Evolutionary conservation across 2,329 filamentous ascomycete genomes (phyloP).

Genomic region (Colletotrichum orbiculare): DNA sequence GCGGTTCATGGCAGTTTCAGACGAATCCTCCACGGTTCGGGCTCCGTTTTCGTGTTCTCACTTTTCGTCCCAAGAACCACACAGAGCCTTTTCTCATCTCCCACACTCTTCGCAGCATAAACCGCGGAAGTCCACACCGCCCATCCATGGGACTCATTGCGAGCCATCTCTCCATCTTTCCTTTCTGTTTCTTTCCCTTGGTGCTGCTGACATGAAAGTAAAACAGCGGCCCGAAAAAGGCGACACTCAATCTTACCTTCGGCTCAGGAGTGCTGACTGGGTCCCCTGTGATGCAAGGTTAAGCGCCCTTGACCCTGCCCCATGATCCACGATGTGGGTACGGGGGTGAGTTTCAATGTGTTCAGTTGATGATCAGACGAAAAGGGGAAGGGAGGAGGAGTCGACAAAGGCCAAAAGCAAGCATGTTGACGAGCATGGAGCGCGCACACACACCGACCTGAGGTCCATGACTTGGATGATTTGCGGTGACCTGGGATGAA

Average conservation of each 20-base stretch:
- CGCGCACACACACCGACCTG: too few relatives aligned
- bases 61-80: slow-evolving; percentile 11
- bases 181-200: background rate
- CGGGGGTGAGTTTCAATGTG: slow-evolving; percentile 28
- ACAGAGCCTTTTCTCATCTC: slow-evolving; percentile 18
- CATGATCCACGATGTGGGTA: slow-evolving; percentile 30
- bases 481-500: slow-evolving; percentile 6
- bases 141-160: slow-evolving; percentile 1
- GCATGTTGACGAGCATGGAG: too few relatives aligned
- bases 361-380: slow-evolving; percentile 32
- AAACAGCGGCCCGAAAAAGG: slow-evolving; percentile 10
- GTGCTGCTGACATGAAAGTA: slow-evolving; percentile 19
- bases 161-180: background rate
- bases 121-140: background rate
- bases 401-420: background rate
- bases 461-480: too few relatives aligned
- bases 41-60: background rate
- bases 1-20: background rate
- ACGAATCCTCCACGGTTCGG: background rate
- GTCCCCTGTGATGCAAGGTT: slow-evolving; percentile 17
- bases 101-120: slow-evolving; percentile 22
- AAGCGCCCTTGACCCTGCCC: slow-evolving; percentile 33
- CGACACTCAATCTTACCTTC: slow-evolving; percentile 13
- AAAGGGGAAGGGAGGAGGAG: slow-evolving; percentile 11
- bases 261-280: slow-evolving; percentile 23